Conservation (phyloP, 129 eudicot species). For the Helianthus tuberosus region DNA sequence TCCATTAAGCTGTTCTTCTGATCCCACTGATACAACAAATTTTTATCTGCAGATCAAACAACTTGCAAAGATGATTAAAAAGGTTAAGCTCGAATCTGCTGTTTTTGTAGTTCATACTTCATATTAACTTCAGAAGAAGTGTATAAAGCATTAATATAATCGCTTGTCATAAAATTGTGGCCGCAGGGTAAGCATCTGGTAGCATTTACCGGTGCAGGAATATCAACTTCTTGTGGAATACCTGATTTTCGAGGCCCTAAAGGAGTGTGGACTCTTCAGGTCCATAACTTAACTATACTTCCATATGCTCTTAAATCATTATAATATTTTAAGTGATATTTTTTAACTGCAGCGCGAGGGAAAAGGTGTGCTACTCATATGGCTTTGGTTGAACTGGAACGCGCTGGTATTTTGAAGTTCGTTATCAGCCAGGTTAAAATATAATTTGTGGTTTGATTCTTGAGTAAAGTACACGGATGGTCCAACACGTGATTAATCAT, state of each 20-base stretch:
- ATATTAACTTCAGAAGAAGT: constrained; percentile 8
- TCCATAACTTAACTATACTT: constrained; percentile 17
- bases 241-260: constrained; percentile 99
- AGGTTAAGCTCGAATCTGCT: constrained; percentile 34
- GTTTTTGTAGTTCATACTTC: background rate
- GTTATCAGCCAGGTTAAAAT: constrained; percentile 84
- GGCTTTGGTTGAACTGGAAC: constrained; percentile 89
- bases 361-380: constrained; percentile 85
- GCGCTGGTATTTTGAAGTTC: constrained; percentile 82
- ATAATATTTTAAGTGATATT: background rate
- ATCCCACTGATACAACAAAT: constrained; percentile 16
- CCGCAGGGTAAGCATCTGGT: constrained; percentile 98
- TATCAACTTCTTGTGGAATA: constrained; percentile 97
- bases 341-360: constrained; percentile 76
- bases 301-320: background rate
- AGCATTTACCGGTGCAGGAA: constrained; percentile 98
- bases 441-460: background rate
- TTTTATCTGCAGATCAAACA: constrained; percentile 43
- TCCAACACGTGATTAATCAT: no score
- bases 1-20: constrained; percentile 4
- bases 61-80: constrained; percentile 50
- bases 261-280: constrained; percentile 99
- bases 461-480: no score
- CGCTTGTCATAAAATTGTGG: background rate
- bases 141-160: background rate